Evolutionary conservation across 345 rosid species (phyloP).

Genomic region (Noccaea caerulescens): DNA sequence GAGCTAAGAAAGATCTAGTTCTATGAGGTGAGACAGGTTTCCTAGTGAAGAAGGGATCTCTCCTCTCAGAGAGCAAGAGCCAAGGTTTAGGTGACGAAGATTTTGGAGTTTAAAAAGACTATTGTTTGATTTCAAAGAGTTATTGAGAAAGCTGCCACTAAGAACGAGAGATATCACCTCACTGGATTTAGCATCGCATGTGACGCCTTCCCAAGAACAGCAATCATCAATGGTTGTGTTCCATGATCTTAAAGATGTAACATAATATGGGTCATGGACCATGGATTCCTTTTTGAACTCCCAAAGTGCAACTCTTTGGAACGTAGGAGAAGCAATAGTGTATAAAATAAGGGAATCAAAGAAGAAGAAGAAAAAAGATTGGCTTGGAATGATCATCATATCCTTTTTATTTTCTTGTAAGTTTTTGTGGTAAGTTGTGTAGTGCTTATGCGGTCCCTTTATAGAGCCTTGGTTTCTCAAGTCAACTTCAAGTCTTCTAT

Average conservation of each 20-base stretch:
- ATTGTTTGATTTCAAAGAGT: neutral
- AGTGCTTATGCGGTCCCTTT: no score
- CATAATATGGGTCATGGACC: no score
- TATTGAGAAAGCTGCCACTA: neutral
- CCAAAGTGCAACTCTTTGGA: neutral
- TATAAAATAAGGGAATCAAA: neutral
- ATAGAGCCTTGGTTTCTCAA: no score
- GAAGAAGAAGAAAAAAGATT: neutral
- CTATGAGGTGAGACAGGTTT: neutral
- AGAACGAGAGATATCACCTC: neutral
- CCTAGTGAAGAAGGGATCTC: neutral
- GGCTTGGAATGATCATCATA: neutral
- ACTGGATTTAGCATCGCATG: neutral
- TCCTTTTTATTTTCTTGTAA: neutral
- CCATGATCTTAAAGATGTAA: neutral
- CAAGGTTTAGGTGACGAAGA: neutral
- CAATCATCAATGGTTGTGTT: neutral
- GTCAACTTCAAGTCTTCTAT: no score
- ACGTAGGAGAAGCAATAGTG: neutral
- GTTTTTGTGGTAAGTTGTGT: no score
- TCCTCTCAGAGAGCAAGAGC: neutral
- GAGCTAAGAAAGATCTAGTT: neutral
- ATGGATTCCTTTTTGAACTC: neutral
- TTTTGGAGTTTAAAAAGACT: slow-evolving; percentile 1
- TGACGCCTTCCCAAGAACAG: neutral